Base-by-base conservation (phyloP, 345 rosid genomes). In the Laguncularia racemosa region DNA sequence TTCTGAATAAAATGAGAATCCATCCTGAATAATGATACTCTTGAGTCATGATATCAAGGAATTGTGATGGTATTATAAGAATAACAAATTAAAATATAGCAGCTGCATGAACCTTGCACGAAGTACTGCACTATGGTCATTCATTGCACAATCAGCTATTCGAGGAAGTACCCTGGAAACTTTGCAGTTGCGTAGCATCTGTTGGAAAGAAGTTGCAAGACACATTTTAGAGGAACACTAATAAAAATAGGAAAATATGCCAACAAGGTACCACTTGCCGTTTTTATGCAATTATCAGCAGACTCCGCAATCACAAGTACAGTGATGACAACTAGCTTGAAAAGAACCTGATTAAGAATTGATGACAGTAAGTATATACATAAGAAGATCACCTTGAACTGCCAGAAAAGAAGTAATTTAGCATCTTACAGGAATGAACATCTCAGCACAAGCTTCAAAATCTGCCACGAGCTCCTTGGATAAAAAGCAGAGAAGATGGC, bases 291-390 rank as follows among this genome's bases (percentile, higher is more conserved):
- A 81, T 75, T 93, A 74, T 93, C 99, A 2, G 99, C 92, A 64
- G 99, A 93, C 75, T 93, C 99, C 71, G 95, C 95, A 82, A 93
- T 93, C 67, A 93, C 99, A 78, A 93, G 99, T 60, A 89, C 96
- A 74, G 99, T 93, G 58, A 93, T 93, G 83, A 93, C 99, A 72
- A 93, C 99, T 68, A 93, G 79, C 96, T 93, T 93, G 90, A 93
- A 93, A 79, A 93, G 97, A 59, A 87, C 97, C 99, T 93, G 92
- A 77, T 33, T 33, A 33, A 33, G 40, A 33, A 33, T 33, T 33
- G 40, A 33, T 33, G 40, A 6, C 40, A 3, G 11, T 33, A 33
- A 33, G 40, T 7, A 33, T 33, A 7, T 33, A 33, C 9, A 4
- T 33, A 9, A 10, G 33, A 23, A 33, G 9, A 33, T 6, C 40